Base-by-base conservation (phyloP, 805 yeast species). In the Maudiozyma turicensis region DNA sequence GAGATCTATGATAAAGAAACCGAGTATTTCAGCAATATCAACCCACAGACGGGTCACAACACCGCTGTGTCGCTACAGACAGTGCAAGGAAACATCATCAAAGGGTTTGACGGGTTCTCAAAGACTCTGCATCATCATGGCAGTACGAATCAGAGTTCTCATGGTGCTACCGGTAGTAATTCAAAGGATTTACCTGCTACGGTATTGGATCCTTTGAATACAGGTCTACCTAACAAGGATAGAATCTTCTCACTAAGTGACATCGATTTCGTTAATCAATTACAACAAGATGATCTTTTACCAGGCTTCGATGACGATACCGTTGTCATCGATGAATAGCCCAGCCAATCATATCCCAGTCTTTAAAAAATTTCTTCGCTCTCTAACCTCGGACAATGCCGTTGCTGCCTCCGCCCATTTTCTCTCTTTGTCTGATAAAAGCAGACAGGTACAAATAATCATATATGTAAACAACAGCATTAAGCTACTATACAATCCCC, bases 71-170 rank as follows among this genome's bases (percentile, higher is more conserved):
- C 29, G 8, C 10, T 20, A 11, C 40, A n/a, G 4, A 26, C 33
- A 1, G 30, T 26, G 8, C 15, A 37, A 3, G 69, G 96, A 0
- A 90, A 87, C 64, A 83, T 91, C 30, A 84, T 88, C n/a, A 84
- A 84, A 54, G 98, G 98, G 1, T 90, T 89, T 58, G 96, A 90
- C 45, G 84, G 80, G 57, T 84, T 86, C 59, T 73, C 82, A 45
- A 85, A 84, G 55, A 49, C 37, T 6, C 14, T 56, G 4, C 57
- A 54, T 37, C 59, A 57, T 33, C 26, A 20, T 20, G 26, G 26
- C 26, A 20, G 26, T 20, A 20, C 26, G 26, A 20, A 20, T 20
- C 55, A 55, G 32, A 50, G 48, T 9, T 66, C 70, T 29, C 59
- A 68, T 3, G 41, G 47, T 35, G 43, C 59, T 0, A 54, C 49